Conservation (phyloP, 768 basidiomycete genomes). For the Suillus fuscotomentosus region DNA sequence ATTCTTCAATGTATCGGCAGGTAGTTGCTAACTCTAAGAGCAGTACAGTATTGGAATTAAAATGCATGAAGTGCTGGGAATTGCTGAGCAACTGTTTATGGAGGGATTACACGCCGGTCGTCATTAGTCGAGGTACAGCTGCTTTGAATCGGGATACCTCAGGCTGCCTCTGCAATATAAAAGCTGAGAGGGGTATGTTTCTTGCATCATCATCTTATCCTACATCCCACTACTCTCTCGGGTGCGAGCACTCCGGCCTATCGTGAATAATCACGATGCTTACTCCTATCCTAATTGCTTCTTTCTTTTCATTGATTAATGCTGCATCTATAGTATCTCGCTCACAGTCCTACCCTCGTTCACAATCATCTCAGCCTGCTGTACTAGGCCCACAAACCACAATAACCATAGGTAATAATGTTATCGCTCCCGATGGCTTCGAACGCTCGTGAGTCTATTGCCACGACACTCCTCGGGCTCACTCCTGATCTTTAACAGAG, state of each 20-base stretch:
- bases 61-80: neutral
- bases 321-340: constrained; percentile 21
- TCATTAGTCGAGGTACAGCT: neutral
- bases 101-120: neutral
- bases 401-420: constrained; percentile 36
- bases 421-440: constrained; percentile 50
- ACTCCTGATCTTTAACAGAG: no score
- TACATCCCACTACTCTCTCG: neutral
- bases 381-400: constrained; percentile 19
- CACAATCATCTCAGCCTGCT: neutral
- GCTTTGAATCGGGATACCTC: no score
- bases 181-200: neutral
- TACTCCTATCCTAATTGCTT: constrained; percentile 6
- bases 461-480: neutral
- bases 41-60: neutral
- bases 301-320: constrained; percentile 8
- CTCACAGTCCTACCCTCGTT: constrained; percentile 7
- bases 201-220: neutral
- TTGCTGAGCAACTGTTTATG: neutral
- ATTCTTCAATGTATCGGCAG: neutral
- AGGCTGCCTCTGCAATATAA: neutral
- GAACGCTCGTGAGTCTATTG: constrained; percentile 30
- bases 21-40: neutral
- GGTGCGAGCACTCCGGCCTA: neutral
- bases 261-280: constrained; percentile 11